Percentiles rank a stretch among this genome's conserved stretches.
Evolutionary conservation across 164 flowering plant genomes (phyloP).

Genomic region (Liquidambar formosana): DNA sequence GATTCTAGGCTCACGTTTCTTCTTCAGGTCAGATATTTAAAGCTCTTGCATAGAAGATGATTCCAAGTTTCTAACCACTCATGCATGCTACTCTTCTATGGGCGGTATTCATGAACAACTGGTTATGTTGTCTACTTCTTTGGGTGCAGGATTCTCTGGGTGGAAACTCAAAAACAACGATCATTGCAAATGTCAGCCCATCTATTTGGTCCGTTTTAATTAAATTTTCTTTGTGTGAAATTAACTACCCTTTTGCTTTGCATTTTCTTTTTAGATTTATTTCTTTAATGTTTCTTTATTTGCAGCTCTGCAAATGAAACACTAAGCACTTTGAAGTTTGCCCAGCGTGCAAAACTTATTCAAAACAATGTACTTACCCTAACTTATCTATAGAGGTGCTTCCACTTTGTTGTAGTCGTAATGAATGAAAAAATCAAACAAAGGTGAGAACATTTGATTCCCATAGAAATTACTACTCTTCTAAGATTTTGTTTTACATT

Average conservation of each 20-base stretch:
- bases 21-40: conserved; percentile 61
- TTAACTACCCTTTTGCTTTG: background rate
- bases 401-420: background rate
- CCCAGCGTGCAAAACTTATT: conserved; percentile 91
- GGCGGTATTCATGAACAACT: background rate
- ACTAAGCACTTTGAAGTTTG: conserved; percentile 85
- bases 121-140: conserved; percentile 4
- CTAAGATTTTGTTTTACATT: background rate
- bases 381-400: conserved; percentile 5
- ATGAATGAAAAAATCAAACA: background rate
- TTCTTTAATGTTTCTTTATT: conserved; percentile 10
- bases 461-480: background rate
- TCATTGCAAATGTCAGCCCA: conserved; percentile 89
- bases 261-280: background rate
- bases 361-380: conserved; percentile 72
- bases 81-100: background rate
- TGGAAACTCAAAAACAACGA: conserved; percentile 90
- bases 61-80: conserved; percentile 6
- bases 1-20: conserved; percentile 94
- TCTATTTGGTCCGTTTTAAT: conserved; percentile 56
- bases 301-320: conserved; percentile 86
- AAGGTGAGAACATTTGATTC: background rate
- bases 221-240: background rate
- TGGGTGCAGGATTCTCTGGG: conserved; percentile 84
- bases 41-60: background rate